Conservation (phyloP, 345 rosid species). For the Conringia planisiliqua region DNA sequence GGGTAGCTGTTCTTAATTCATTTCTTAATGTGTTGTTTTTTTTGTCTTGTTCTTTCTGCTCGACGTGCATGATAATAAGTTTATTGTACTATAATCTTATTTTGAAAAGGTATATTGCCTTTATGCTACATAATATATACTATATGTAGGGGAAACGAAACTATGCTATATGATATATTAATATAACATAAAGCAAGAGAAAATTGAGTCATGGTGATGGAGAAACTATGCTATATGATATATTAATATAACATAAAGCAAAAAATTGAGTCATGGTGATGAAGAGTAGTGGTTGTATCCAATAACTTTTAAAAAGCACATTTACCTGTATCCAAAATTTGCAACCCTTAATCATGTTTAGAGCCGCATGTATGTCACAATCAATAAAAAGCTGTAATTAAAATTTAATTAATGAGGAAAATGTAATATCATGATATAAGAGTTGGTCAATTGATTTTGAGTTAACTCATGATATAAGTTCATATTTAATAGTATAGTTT, state of each 20-base stretch:
- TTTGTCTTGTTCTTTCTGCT: neutral
- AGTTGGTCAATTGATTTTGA: too few species aligned
- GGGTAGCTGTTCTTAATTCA: slow-evolving; percentile 11
- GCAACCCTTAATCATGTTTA: slow-evolving; percentile 7
- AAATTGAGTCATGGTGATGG: neutral
- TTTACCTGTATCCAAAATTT: neutral
- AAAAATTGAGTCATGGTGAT: neutral
- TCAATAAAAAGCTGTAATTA: neutral
- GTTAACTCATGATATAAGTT: too few species aligned
- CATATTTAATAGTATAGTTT: too few species aligned
- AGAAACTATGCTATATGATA: neutral
- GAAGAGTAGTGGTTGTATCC: neutral
- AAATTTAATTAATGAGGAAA: neutral
- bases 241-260: slow-evolving; percentile 4
- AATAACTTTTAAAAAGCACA: neutral
- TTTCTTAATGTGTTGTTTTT: neutral
- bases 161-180: neutral
- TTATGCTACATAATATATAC: neutral
- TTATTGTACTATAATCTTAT: neutral
- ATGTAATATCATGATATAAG: neutral
- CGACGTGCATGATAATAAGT: slow-evolving; percentile 3
- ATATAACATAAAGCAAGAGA: slow-evolving; percentile 1
- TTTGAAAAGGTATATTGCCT: slow-evolving; percentile 1
- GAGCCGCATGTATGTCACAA: neutral
- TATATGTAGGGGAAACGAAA: neutral